A percentile compares a stretch with the other conserved stretches of the same genome.
Evolutionary conservation across 2,329 filamentous ascomycete genomes (phyloP).

Genomic region (Botrytis paeoniae): DNA sequence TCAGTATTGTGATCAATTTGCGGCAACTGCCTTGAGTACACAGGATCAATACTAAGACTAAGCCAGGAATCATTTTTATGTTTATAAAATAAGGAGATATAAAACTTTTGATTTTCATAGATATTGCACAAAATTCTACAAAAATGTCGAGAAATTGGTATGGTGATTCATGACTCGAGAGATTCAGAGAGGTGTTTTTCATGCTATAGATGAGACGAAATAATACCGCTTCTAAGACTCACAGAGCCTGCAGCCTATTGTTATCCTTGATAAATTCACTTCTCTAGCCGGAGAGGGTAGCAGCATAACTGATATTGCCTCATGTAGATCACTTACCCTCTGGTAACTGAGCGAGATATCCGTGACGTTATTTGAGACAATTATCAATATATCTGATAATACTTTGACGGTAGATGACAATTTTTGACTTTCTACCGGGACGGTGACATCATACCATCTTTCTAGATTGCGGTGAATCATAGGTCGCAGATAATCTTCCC

Average conservation of each 20-base stretch:
- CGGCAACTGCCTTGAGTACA: background rate
- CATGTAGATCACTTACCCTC: background rate
- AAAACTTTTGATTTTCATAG: fast-evolving
- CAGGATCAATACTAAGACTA: fast-evolving
- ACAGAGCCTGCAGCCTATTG: background rate
- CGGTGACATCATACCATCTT: too few relatives aligned
- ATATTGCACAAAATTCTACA: background rate
- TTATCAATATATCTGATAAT: background rate
- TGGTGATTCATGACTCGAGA: background rate
- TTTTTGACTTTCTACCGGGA: background rate
- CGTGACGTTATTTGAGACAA: background rate
- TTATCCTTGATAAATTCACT: background rate
- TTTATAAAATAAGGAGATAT: background rate
- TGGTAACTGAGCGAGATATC: background rate
- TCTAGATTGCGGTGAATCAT: too few relatives aligned
- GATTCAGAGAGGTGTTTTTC: fast-evolving
- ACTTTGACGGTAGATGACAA: background rate
- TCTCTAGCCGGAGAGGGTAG: background rate
- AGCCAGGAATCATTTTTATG: background rate
- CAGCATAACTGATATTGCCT: background rate
- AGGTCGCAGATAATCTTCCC: too few relatives aligned
- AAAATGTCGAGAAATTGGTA: background rate
- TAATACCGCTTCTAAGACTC: background rate
- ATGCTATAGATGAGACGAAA: background rate
- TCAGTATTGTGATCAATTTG: background rate